Conservation (phyloP, 2,329 filamentous ascomycete genomes). For the Aphanoascus verrucosus region DNA sequence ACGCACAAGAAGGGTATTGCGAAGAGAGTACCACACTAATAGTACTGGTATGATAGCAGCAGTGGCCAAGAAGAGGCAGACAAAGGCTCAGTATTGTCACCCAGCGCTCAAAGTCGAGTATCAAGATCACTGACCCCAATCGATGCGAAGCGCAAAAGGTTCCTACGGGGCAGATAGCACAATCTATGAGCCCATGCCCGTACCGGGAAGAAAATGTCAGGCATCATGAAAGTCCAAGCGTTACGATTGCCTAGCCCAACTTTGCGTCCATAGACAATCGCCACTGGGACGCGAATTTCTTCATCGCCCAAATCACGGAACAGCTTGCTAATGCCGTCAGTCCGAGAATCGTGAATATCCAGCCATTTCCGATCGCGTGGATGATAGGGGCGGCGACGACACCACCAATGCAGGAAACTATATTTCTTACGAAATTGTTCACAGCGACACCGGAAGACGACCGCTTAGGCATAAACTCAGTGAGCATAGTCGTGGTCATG, state of each 20-base stretch:
- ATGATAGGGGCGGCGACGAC: slow-evolving; percentile 62
- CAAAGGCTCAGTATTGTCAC: no score
- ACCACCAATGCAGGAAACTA: slow-evolving; percentile 61
- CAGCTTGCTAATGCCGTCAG: slow-evolving; percentile 48
- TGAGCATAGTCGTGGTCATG: slow-evolving; percentile 68
- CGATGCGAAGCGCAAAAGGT: no score
- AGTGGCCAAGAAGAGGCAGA: no score
- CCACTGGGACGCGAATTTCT: slow-evolving; percentile 52
- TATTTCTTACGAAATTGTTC: slow-evolving; percentile 73
- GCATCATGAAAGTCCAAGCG: not conserved
- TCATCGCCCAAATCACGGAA: slow-evolving; percentile 51
- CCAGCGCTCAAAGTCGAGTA: no score
- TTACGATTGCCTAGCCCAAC: slow-evolving; percentile 2
- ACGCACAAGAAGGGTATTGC: not conserved
- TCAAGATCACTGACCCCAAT: no score
- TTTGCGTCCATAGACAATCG: slow-evolving; percentile 49
- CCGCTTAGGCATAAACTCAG: slow-evolving; percentile 65
- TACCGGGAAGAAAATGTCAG: no score
- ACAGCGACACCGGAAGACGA: slow-evolving; percentile 64
- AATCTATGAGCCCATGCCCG: no score
- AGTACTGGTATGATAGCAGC: no score
- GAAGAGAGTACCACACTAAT: no score
- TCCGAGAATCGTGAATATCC: slow-evolving; percentile 58
- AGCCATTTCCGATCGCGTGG: slow-evolving; percentile 59
- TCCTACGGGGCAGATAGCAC: no score